These are phyloP conservation scores for Picea abies DNA, from an alignment of 83 land plant species.

Conservation along the genomic window DNA sequence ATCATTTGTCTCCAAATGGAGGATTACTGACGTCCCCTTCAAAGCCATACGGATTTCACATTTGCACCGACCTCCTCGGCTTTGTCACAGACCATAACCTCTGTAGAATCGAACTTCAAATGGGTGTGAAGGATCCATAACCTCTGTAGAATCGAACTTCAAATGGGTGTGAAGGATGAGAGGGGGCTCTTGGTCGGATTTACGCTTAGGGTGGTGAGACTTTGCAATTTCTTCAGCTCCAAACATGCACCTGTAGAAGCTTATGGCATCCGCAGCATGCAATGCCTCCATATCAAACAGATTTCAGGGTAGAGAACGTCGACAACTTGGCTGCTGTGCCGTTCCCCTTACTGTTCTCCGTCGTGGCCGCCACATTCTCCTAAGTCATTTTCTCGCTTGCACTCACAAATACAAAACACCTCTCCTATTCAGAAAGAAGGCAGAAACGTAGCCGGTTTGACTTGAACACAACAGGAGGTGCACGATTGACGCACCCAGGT, in stretches of 20 bases:
- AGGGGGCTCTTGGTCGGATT: conserved; percentile 81
- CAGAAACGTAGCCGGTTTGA: too few relatives aligned
- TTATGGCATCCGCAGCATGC: conserved; percentile 69
- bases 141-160: too few relatives aligned
- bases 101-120: too few relatives aligned
- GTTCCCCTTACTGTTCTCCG: background rate
- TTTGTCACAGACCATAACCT: conserved; percentile 53
- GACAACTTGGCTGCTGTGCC: background rate
- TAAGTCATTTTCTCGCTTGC: background rate
- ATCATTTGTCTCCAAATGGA: too few relatives aligned
- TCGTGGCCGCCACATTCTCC: conserved; percentile 13
- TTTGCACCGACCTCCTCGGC: too few relatives aligned
- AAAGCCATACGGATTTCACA: too few relatives aligned
- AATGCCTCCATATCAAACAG: conserved; percentile 63
- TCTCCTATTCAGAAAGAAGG: too few relatives aligned
- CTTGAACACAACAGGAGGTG: too few relatives aligned
- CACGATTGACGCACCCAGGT: too few relatives aligned
- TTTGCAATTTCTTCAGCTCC: conserved; percentile 74
- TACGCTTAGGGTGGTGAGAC: conserved; percentile 53
- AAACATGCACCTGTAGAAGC: conserved; percentile 83
- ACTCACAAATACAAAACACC: background rate
- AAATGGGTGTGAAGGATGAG: conserved; percentile 23
- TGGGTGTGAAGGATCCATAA: too few relatives aligned
- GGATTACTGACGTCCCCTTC: too few relatives aligned
- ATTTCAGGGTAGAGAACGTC: conserved; percentile 46